These are phyloP conservation scores for Cryptococcus hybrid DNA, from an alignment of 1,284 basidiomycete species.

Conservation along the genomic window DNA sequence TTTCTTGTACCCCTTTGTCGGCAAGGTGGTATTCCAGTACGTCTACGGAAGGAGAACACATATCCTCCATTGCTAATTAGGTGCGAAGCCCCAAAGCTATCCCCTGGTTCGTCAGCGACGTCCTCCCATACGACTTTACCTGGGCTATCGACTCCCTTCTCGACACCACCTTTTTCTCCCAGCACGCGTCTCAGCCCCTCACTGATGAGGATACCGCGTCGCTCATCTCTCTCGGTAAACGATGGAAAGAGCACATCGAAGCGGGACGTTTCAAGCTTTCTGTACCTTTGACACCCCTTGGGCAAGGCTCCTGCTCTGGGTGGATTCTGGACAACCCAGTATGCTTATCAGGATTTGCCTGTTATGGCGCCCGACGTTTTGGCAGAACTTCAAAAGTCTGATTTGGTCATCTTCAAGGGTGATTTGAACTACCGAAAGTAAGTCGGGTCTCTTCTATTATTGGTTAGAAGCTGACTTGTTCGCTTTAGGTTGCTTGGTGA, in stretches of 20 bases:
- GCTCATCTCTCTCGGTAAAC: constrained; percentile 62
- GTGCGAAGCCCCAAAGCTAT: constrained; percentile 71
- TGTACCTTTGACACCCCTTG: too few species aligned
- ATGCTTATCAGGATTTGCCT: constrained; percentile 78
- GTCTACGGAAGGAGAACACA: constrained; percentile 35
- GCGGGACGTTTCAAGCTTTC: constrained; percentile 71
- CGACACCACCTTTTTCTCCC: constrained; percentile 58
- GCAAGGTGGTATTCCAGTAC: constrained; percentile 83
- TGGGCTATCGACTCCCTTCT: constrained; percentile 54
- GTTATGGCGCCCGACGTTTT: constrained; percentile 61
- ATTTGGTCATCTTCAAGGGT: constrained; percentile 92
- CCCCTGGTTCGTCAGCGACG: constrained; percentile 87
- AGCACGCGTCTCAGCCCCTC: constrained; percentile 54
- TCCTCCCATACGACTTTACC: constrained; percentile 75
- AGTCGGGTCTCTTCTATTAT: constrained; percentile 27
- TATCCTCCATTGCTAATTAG: background rate
- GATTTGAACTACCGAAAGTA: constrained; percentile 90
- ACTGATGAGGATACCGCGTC: constrained; percentile 27
- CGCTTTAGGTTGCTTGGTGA: constrained; percentile 76
- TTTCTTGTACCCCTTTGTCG: constrained; percentile 82
- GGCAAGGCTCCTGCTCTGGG: constrained; percentile 54
- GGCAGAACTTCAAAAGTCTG: constrained; percentile 61
- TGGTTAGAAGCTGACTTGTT: background rate
- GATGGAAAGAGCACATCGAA: constrained; percentile 72
- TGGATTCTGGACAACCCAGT: constrained; percentile 82